Evolutionary conservation across 495 filamentous ascomycete genomes (phyloP), one percentile per base, ranked within the genome.

Genomic region (Tricharina praecox): DNA sequence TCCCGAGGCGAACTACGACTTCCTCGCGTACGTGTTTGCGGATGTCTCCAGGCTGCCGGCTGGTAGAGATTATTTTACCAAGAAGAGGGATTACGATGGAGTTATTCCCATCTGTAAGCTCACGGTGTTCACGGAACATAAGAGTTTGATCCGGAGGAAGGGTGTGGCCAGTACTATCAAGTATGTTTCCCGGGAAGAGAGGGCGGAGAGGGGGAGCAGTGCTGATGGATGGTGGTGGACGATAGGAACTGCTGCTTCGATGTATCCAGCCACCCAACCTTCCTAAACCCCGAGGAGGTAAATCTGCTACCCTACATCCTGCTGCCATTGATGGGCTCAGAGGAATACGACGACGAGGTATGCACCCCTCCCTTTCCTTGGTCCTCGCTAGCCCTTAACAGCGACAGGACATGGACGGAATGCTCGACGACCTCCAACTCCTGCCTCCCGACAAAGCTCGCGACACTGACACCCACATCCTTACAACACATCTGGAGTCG

Each of bases 91-190:
- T 5, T 86, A 92, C 60, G 84, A 92, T 60, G 65, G 58, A 1
- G 72, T 85, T n/a, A 71, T 93, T 5, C 85, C 88, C 1, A 68
- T 88, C 46, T 81, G 81, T 38, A 95, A 95, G 67, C 67, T 94
- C 39, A 78, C 77, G 28, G 85, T 95, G 32, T 94, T 96, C 64
- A 94, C 87, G 2, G 85, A 90, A 63, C 84, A 94, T 62, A 68
- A 73, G 50, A 82, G 81, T 18, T 66, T 74, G 23, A 73, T 93
- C 23, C 75, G 88, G 47, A 69, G 88, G 48, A 85, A 81, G 53
- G 90, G 90, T 7, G 84, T 93, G 23, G 87, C 92, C n/a, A 82
- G 76, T 23, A 82, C 82, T 13, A 83, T 96, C 54, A 94, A 94
- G 64, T 94, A 92, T 58, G 52, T 78, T 45, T 21, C 18, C 13